phyloP scores from a whole-genome alignment of 345 rosid species.

The Boechera divaricarpa region DNA sequence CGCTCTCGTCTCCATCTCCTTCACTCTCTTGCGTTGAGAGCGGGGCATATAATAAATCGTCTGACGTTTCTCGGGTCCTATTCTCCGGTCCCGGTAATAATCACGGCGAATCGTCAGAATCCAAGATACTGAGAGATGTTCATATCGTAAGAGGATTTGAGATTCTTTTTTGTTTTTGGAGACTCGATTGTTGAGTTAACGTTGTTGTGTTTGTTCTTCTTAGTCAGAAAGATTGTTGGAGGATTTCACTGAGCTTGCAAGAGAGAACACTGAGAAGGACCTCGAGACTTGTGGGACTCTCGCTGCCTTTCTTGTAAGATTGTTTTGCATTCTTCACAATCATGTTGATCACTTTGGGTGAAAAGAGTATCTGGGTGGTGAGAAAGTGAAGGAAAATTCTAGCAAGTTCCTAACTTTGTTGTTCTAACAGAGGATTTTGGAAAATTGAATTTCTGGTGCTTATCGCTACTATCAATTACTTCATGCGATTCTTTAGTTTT shows the following conservation, averaged over 20 bases:
- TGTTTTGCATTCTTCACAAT: constrained; percentile 7
- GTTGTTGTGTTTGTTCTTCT: constrained; percentile 18
- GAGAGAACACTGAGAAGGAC: constrained; percentile 83
- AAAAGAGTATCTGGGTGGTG: background rate
- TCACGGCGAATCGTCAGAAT: constrained; percentile 42
- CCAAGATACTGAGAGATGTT: constrained; percentile 61
- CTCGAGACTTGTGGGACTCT: constrained; percentile 94
- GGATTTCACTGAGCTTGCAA: constrained; percentile 84
- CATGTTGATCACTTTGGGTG: constrained; percentile 6
- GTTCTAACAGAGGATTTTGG: background rate
- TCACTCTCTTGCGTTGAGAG: constrained; percentile 61
- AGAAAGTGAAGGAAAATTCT: background rate
- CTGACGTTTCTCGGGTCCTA: constrained; percentile 57
- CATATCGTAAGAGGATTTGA: constrained; percentile 66
- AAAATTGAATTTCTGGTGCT: background rate
- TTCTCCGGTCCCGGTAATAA: constrained; percentile 44
- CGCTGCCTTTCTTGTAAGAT: constrained; percentile 80
- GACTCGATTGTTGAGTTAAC: background rate
- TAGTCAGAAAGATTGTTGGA: constrained; percentile 78
- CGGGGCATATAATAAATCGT: constrained; percentile 48
- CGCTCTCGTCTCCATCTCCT: constrained; percentile 69
- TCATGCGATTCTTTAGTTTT: background rate
- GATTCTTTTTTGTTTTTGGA: background rate
- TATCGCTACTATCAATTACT: background rate
- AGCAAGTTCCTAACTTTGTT: background rate